Evolutionary conservation across 176 grass and related monocot genomes (phyloP).

Genomic region (Musa beccarii): DNA sequence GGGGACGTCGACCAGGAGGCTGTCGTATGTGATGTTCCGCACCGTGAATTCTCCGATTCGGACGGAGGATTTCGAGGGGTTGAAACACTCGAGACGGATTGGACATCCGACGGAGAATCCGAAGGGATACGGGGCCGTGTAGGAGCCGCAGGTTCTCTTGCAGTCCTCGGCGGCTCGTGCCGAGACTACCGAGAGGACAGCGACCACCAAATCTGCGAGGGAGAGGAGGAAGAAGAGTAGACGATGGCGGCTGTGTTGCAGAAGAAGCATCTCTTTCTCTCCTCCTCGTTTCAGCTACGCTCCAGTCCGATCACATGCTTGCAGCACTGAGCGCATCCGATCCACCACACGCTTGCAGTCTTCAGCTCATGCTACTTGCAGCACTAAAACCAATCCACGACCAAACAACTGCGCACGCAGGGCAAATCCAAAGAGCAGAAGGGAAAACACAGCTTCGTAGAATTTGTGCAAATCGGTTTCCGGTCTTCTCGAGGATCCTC

Average conservation of each 20-base stretch:
- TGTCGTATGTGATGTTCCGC: neutral
- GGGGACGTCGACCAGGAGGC: conserved; percentile 1
- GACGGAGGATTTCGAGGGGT: neutral
- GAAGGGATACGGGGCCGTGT: conserved; percentile 2
- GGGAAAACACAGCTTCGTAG: no score
- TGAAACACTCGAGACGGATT: neutral
- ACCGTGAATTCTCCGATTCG: conserved; percentile 4
- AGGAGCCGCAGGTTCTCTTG: neutral
- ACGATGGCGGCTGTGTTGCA: neutral
- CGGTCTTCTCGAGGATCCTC: no score
- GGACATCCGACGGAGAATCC: neutral
- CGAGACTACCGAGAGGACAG: neutral
- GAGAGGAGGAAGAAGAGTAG: neutral
- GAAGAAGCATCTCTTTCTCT: neutral
- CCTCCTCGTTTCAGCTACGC: neutral
- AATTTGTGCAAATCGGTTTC: no score
- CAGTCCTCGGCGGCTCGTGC: neutral
- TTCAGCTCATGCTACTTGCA: no score
- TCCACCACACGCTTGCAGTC: no score
- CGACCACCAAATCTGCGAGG: neutral
- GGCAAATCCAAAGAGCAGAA: no score
- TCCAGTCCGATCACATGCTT: no score
- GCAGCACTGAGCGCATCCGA: no score
- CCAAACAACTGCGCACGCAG: no score
- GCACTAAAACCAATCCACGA: no score